A percentile compares a stretch with the other conserved stretches of the same genome.
These are phyloP conservation scores for Cornus controversa DNA, from an alignment of 148 eudicot genomes.

Conservation along the genomic window DNA sequence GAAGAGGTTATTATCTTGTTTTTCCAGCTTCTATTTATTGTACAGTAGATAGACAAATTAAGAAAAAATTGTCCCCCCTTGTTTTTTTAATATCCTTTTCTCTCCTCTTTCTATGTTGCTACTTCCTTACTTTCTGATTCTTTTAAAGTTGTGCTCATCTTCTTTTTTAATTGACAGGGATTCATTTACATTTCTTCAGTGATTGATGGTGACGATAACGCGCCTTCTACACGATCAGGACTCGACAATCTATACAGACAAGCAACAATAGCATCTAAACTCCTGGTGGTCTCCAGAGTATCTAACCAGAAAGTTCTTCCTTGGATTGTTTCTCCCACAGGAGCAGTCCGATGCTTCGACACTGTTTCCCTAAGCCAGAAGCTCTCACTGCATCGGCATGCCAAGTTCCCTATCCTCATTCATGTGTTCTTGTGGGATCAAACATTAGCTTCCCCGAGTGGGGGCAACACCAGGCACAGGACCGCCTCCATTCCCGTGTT, in stretches of 20 bases:
- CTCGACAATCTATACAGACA: constrained; percentile 59
- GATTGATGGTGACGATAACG: constrained; percentile 43
- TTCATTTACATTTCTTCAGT: constrained; percentile 79
- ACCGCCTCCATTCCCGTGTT: constrained; percentile 19
- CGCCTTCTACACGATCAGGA: constrained; percentile 68
- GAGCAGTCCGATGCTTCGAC: constrained; percentile 77
- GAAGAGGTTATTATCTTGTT: constrained; percentile 47
- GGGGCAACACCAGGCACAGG: constrained; percentile 19
- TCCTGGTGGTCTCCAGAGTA: constrained; percentile 61
- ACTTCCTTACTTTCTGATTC: neutral
- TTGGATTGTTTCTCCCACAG: constrained; percentile 72
- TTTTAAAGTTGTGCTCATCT: neutral
- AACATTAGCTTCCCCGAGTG: constrained; percentile 16
- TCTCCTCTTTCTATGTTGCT: no score
- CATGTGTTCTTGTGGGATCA: constrained; percentile 61
- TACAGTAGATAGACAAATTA: no score
- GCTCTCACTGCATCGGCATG: constrained; percentile 76
- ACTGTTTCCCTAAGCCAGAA: constrained; percentile 82
- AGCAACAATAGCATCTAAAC: constrained; percentile 47
- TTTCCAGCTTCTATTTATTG: neutral
- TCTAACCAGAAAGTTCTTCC: constrained; percentile 80
- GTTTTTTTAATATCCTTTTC: no score
- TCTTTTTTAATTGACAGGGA: constrained; percentile 39
- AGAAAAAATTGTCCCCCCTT: no score
- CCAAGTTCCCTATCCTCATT: constrained; percentile 51